These are phyloP conservation scores for Voacanga thouarsii DNA, from an alignment of 257 asterid species.

Conservation along the genomic window DNA sequence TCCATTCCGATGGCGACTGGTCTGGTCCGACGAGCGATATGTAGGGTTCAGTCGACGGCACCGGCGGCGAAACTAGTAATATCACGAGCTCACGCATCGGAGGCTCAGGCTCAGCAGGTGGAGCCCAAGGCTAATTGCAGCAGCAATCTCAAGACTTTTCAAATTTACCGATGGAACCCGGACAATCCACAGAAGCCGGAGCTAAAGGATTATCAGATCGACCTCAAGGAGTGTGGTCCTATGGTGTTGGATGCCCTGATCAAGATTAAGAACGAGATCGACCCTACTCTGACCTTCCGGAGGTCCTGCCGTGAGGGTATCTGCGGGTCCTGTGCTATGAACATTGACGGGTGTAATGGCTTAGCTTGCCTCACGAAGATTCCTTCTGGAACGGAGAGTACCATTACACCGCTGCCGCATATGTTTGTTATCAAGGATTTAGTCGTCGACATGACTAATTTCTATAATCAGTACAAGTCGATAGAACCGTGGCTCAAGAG, in stretches of 20 bases:
- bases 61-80: slow-evolving; percentile 48
- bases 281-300: slow-evolving; percentile 80
- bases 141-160: slow-evolving; percentile 61
- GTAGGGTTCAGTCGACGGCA: slow-evolving; percentile 45
- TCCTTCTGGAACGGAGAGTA: slow-evolving; percentile 35
- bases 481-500: slow-evolving; percentile 97
- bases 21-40: slow-evolving; percentile 68
- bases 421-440: slow-evolving; percentile 94
- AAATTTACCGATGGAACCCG: slow-evolving; percentile 97
- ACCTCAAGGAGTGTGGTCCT: slow-evolving; percentile 87
- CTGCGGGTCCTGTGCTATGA: slow-evolving; percentile 98
- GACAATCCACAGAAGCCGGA: slow-evolving; percentile 67
- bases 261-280: slow-evolving; percentile 89
- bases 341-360: slow-evolving; percentile 82
- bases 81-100: slow-evolving; percentile 53
- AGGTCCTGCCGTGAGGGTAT: slow-evolving; percentile 98
- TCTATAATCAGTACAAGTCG: slow-evolving; percentile 89
- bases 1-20: slow-evolving; percentile 63
- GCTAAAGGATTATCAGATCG: slow-evolving; percentile 63
- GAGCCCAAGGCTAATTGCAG: slow-evolving; percentile 36
- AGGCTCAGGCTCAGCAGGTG: slow-evolving; percentile 46
- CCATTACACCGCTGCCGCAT: slow-evolving; percentile 85
- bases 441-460: slow-evolving; percentile 96
- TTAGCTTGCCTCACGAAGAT: slow-evolving; percentile 87
- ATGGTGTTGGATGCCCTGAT: slow-evolving; percentile 90